Base-by-base conservation (phyloP, 345 rosid species). In the Acer saccharum region DNA sequence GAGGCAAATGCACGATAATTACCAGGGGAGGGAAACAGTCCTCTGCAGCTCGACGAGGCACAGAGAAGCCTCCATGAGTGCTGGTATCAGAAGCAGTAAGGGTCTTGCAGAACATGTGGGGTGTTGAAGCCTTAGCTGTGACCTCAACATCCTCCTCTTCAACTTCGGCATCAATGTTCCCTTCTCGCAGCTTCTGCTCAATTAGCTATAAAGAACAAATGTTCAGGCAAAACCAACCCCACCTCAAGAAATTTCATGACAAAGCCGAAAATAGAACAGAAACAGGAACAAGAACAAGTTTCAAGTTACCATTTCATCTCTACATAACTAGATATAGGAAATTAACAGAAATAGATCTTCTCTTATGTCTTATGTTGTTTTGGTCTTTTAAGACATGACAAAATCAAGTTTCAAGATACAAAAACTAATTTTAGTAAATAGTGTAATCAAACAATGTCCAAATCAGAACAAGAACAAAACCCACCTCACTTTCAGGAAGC, bases 1-100 rank as follows among this genome's bases (percentile, higher is more conserved):
- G 3, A 21, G 35, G 18, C 52, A 14, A 72, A 64, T 68, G 78
- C 65, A 67, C 10, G 2, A 32, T 16, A 65, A 65, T 79, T 89
- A 97, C 99, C 96, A 97, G 82, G 72, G 99, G 98, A 76, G 98
- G 98, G 85, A 97, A 97, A 88, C 99, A 97, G 82, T 97, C 99
- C 81, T 97, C 99, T 1, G 99, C 99, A 69, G 99, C 99, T 67
- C 99, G 90, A 23, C 99, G 93, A 69, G 99, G 99, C 62, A 97
- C 98, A 44, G 98, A 97, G 83, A 97, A 97, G 54, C 99, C 98
- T 17, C 99, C 99, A 82, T 97, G 99, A 17, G 99, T 97, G 83
- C 99, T 94, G 21, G 99, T 96, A 81, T 96, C 99, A 48, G 98
- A 96, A 83, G 99, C 99, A 75, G 99, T 97, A 32, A 97, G 92